These are phyloP conservation scores for Phytopythium delawarense DNA, from an alignment of 352 stramenopile species.

Conservation along the genomic window DNA sequence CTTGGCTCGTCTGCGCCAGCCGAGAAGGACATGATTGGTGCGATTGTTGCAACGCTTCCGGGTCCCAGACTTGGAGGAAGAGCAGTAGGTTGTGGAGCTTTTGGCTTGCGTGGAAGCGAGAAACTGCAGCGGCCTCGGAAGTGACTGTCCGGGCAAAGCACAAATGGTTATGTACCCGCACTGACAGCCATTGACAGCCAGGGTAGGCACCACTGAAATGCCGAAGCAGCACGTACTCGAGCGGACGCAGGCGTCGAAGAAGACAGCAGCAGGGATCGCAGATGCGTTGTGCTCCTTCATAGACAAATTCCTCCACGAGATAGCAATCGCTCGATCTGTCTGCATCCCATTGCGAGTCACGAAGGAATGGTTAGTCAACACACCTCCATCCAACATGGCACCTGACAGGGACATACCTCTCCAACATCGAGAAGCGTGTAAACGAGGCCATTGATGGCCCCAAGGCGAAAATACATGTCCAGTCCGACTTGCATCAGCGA, in stretches of 20 bases:
- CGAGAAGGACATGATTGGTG: constrained; percentile 17
- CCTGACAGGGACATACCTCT: constrained; percentile 25
- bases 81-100: constrained; percentile 46
- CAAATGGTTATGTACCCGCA: constrained; percentile 7
- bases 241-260: constrained; percentile 40
- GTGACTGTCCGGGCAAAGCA: constrained; percentile 14
- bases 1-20: constrained; percentile 21
- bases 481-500: constrained; percentile 51
- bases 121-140: constrained; percentile 8
- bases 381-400: neutral
- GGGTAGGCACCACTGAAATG: neutral
- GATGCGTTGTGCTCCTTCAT: constrained; percentile 32
- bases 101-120: constrained; percentile 35
- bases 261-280: constrained; percentile 32
- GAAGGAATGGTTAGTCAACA: constrained; percentile 1
- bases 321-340: constrained; percentile 38
- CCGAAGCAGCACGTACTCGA: constrained; percentile 16
- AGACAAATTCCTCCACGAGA: constrained; percentile 43
- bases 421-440: constrained; percentile 40
- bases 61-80: constrained; percentile 56
- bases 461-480: constrained; percentile 66
- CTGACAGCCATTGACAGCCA: neutral
- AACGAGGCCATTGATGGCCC: constrained; percentile 39
- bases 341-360: constrained; percentile 3
- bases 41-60: constrained; percentile 20